phyloP scores from a whole-genome alignment of 1,284 basidiomycete genomes.

The Testicularia cyperi region DNA sequence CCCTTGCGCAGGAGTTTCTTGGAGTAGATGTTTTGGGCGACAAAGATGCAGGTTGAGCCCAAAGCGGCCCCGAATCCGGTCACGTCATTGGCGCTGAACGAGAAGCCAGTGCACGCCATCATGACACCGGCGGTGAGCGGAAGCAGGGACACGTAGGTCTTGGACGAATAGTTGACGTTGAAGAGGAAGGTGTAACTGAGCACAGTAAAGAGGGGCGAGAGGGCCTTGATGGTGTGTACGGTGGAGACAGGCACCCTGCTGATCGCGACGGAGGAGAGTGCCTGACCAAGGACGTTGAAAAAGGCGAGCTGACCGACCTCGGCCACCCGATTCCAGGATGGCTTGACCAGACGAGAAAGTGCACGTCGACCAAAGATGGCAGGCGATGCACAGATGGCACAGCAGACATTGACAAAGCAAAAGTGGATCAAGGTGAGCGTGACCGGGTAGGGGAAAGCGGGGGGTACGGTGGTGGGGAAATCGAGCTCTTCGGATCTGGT shows the following conservation, averaged over 20 bases:
- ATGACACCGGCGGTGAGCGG: conserved; percentile 94
- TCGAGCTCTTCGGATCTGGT: background rate
- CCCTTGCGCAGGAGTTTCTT: conserved; percentile 81
- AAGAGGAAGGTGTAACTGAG: conserved; percentile 89
- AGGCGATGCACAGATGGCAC: conserved; percentile 65
- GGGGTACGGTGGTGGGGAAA: conserved; percentile 10
- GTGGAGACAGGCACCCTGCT: conserved; percentile 94
- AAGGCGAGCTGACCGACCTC: conserved; percentile 87
- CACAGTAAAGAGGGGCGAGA: conserved; percentile 95
- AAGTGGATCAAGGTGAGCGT: conserved; percentile 98
- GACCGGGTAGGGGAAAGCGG: conserved; percentile 79
- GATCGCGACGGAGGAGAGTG: conserved; percentile 94
- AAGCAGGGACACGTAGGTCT: conserved; percentile 90
- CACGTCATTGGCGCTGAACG: conserved; percentile 69
- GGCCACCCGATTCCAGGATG: conserved; percentile 72
- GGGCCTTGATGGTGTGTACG: conserved; percentile 82
- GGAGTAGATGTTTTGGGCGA: conserved; percentile 98
- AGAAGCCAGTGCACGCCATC: conserved; percentile 91
- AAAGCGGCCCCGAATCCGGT: conserved; percentile 39
- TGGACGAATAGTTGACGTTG: conserved; percentile 83
- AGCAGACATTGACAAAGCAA: conserved; percentile 85
- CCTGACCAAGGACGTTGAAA: conserved; percentile 91
- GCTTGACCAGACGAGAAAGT: conserved; percentile 61
- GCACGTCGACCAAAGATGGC: conserved; percentile 31
- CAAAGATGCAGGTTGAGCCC: conserved; percentile 69